Conservation (phyloP, 345 rosid species). For the Luvunga scandens region DNA sequence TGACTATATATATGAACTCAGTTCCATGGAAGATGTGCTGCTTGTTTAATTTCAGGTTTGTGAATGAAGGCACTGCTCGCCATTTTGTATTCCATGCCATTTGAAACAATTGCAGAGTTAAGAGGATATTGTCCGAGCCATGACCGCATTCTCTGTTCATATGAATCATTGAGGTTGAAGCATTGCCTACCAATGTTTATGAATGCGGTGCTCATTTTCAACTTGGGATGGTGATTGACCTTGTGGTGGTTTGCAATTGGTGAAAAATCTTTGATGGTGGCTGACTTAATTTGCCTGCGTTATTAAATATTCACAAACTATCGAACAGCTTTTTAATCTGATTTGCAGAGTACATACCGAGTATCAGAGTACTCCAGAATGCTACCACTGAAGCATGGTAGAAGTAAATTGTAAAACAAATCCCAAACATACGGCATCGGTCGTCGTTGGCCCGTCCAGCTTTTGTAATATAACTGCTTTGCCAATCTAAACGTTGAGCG, state of each 20-base stretch:
- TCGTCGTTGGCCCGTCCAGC: neutral
- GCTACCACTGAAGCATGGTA: neutral
- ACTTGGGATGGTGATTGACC: neutral
- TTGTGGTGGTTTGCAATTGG: neutral
- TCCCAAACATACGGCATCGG: neutral
- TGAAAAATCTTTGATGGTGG: no score
- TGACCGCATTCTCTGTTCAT: no score
- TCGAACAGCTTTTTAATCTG: neutral
- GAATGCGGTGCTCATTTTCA: neutral
- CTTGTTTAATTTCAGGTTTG: no score
- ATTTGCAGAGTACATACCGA: neutral
- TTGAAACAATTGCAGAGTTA: no score
- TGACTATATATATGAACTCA: no score
- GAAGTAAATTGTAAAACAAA: neutral
- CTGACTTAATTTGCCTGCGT: no score
- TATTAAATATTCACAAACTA: neutral
- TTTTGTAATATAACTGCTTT: neutral
- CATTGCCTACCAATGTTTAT: neutral
- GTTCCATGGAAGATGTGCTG: no score
- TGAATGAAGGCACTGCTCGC: no score
- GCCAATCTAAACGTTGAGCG: neutral
- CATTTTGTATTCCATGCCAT: no score
- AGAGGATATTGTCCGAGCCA: no score
- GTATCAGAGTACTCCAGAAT: neutral
- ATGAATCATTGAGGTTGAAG: neutral